Conservation (phyloP, 129 eudicot genomes). For the Lonicera japonica region DNA sequence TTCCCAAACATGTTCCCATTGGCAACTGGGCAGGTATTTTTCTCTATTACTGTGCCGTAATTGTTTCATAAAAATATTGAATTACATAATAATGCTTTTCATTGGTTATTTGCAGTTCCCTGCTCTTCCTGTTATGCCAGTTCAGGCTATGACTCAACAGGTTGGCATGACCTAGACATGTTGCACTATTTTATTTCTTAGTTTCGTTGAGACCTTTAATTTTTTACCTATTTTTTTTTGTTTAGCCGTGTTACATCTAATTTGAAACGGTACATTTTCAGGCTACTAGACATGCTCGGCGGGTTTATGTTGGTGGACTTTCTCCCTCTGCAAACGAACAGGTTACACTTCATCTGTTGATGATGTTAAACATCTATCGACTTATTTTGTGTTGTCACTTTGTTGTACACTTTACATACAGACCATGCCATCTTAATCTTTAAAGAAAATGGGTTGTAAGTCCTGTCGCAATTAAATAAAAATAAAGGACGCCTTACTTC, state of each 20-base stretch:
- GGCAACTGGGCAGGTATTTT: constrained; percentile 66
- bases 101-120: constrained; percentile 50
- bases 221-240: neutral
- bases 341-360: constrained; percentile 29
- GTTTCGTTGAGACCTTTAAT: too few species aligned
- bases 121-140: constrained; percentile 90
- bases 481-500: too few species aligned
- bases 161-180: constrained; percentile 28
- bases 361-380: neutral
- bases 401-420: neutral
- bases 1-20: constrained; percentile 73
- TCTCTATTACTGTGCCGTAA: neutral
- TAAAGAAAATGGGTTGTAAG: too few species aligned
- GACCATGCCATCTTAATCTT: too few species aligned
- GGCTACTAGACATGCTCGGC: constrained; percentile 99
- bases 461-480: too few species aligned
- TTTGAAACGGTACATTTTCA: constrained; percentile 25
- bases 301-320: constrained; percentile 98
- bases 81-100: neutral
- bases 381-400: neutral
- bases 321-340: constrained; percentile 93
- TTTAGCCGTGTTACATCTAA: neutral
- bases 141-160: constrained; percentile 99
- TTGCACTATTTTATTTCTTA: neutral
- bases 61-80: constrained; percentile 5